phyloP scores from a whole-genome alignment of 805 yeast species.

The Ogataea degrootiae region DNA sequence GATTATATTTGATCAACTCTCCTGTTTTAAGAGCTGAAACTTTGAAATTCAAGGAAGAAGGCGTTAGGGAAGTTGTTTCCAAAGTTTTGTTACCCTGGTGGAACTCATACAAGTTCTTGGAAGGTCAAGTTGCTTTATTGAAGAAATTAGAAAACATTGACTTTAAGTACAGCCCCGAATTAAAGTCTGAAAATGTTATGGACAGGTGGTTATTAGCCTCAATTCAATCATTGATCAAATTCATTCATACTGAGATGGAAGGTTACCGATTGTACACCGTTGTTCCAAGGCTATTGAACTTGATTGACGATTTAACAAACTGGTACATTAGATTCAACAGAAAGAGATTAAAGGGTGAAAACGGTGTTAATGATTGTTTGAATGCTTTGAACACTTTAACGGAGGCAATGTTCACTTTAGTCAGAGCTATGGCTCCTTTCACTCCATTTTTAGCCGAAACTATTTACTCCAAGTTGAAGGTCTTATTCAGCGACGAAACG shows the following conservation, averaged over 20 bases:
- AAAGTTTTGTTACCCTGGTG: conserved; percentile 98
- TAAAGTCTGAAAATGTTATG: conserved; percentile 82
- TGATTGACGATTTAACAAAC: conserved; percentile 93
- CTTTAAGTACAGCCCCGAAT: conserved; percentile 64
- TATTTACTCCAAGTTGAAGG: conserved; percentile 72
- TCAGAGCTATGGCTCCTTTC: conserved; percentile 98
- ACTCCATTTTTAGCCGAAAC: conserved; percentile 94
- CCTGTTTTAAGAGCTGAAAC: conserved; percentile 97
- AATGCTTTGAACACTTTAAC: conserved; percentile 87
- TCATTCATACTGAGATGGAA: conserved; percentile 84
- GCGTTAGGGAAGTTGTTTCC: conserved; percentile 96
- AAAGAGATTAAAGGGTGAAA: conserved; percentile 94
- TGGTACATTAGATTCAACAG: conserved; percentile 99
- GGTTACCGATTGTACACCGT: conserved; percentile 92
- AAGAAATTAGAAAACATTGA: conserved; percentile 69
- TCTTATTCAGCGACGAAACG: conserved; percentile 54
- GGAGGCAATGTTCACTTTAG: conserved; percentile 83
- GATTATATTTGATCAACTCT: conserved; percentile 93
- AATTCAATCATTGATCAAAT: conserved; percentile 84
- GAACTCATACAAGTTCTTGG: conserved; percentile 95
- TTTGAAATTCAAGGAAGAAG: conserved; percentile 95
- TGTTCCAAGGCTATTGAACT: conserved; percentile 82
- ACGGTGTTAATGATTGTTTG: conserved; percentile 77
- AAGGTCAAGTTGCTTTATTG: conserved; percentile 83
- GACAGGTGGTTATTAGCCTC: conserved; percentile 97